These are phyloP conservation scores for Cercospora zeae-maydis DNA, from an alignment of 2,329 filamentous ascomycete species.

Conservation along the genomic window DNA sequence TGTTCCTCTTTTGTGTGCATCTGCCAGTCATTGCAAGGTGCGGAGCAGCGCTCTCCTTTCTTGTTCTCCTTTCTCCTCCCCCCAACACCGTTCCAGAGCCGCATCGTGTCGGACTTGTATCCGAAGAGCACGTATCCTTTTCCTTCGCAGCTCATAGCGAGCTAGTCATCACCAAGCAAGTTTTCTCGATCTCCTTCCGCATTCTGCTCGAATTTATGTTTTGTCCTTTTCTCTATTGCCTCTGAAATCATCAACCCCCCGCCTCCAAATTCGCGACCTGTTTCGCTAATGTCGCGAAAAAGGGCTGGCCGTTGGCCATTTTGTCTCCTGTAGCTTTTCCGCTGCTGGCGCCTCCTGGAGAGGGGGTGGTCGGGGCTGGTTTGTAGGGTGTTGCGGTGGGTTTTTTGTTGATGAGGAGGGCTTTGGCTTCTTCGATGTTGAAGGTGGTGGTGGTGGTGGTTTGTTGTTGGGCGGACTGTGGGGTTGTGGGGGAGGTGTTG, in stretches of 20 bases:
- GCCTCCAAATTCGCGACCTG: constrained; percentile 5
- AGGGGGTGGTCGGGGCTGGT: not conserved
- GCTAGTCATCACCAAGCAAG: no score
- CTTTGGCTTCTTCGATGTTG: constrained; percentile 5
- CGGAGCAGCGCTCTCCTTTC: no score
- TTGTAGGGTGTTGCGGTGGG: not conserved
- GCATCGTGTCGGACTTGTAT: no score
- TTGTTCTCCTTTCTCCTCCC: no score
- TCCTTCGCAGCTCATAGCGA: no score
- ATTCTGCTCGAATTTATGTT: no score
- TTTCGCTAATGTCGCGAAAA: constrained; percentile 3
- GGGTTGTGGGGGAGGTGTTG: not conserved
- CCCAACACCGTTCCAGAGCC: no score
- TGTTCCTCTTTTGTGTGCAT: no score
- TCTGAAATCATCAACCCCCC: not conserved
- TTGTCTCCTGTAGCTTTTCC: not conserved
- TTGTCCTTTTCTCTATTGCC: no score
- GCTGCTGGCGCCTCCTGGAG: not conserved
- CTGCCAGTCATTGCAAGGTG: no score
- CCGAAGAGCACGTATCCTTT: no score
- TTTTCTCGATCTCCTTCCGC: no score
- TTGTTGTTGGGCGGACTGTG: not conserved
- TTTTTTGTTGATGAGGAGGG: not conserved
- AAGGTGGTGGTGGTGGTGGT: not conserved
- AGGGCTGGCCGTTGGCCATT: constrained; percentile 1